Evolutionary conservation across 441 rosid species (phyloP), one percentile per base, ranked within the genome.

Genomic region (Biscutella laevigata): DNA sequence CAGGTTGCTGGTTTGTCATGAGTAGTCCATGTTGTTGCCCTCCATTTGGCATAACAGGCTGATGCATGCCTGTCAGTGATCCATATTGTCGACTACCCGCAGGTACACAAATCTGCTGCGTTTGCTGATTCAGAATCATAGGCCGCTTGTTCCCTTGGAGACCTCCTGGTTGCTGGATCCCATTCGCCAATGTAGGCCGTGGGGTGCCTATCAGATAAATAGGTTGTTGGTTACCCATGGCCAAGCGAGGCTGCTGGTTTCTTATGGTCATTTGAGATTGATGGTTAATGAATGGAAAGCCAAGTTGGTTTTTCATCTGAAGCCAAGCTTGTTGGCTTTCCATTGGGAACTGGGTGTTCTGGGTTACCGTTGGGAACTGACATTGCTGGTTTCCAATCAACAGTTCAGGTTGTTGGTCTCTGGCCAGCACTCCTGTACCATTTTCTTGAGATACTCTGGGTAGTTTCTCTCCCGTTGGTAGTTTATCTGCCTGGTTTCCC

Each of bases 141-240:
- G 56, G 52, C 52, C 4, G 37, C 38, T 24, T 41, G 38, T 64
- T 64, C 26, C 58, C 34, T 56, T 48, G 45, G 32, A 48, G 39
- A 57, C 45, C 38, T 56, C 58, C 58, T 24, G 29, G 11, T 64
- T 57, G 58, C 44, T 56, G 69, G 64, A 12, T 56, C 25, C 52
- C 53, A 47, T 37, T 48, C 13, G 30, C 28, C 56, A 47, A 50
- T n/a, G 53, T 46, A 49, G 40, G 53, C 52, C 24, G 59, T 20
- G 16, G 53, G 58, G 57, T 49, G 25, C 69, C 69, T 19, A 27
- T 33, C 36, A 58, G 47, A 40, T 33, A 30, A 48, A 34, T 57
- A 25, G 68, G 60, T 47, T 66, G 76, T 53, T 67, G 72, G 59
- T 49, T 70, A 22, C 69, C 77, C 12, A 42, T 26, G 45, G 37